These are phyloP conservation scores for Hanseniaspora uvarum DNA, from an alignment of 1,139 yeast species.

Conservation along the genomic window DNA sequence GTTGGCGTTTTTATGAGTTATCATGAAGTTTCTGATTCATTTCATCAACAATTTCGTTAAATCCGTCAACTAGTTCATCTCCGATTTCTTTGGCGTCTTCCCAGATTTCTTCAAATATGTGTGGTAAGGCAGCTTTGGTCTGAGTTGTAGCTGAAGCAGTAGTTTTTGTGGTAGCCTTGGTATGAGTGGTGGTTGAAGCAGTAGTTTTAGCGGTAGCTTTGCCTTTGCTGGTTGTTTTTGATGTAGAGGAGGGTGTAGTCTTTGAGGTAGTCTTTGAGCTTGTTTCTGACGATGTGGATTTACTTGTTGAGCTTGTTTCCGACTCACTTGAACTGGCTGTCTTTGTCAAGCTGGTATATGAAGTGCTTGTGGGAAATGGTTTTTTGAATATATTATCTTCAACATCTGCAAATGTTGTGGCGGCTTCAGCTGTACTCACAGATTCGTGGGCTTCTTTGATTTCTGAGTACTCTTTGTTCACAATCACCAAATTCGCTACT, in stretches of 20 bases:
- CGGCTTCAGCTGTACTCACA: neutral
- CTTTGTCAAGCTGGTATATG: neutral
- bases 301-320: neutral
- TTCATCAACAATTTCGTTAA: neutral
- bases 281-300: neutral
- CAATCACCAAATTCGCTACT: conserved; percentile 1
- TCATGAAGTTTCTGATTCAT: neutral
- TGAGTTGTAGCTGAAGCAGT: neutral
- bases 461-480: conserved; percentile 9
- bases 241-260: neutral
- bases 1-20: neutral
- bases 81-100: conserved; percentile 1
- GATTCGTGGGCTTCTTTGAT: conserved; percentile 2
- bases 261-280: too few relatives aligned
- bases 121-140: too few relatives aligned
- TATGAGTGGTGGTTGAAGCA: neutral
- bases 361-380: neutral
- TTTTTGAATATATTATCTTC: conserved; percentile 2
- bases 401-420: neutral
- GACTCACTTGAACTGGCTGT: neutral
- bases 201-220: neutral
- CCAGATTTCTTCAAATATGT: neutral
- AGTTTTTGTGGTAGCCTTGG: neutral
- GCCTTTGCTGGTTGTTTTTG: neutral
- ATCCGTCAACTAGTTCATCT: neutral